Evolutionary conservation across 768 basidiomycete species (phyloP), one percentile per base, ranked within the genome.

Genomic region (Boletus sp.): DNA sequence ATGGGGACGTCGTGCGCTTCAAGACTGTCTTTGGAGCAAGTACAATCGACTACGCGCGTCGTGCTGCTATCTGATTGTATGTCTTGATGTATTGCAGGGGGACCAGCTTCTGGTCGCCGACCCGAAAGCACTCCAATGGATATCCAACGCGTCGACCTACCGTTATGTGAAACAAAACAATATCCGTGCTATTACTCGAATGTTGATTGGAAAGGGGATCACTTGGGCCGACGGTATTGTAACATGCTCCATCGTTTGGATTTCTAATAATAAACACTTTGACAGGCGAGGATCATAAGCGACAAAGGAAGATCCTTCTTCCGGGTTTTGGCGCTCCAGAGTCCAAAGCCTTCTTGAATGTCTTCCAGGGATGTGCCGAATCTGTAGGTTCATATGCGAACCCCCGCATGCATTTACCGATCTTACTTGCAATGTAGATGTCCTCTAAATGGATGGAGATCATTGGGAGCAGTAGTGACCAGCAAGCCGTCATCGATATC

Each of bases 241-340:
- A 39, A 14, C 6, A 8, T 18, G 3, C 7, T 40, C 0, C 5
- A 24, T 47, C 29, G 8, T 2, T 20, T 75, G 74, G 17, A 33
- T 39, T 40, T 11, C 11, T 5, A 15, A 44, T 32, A 42, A 44
- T 28, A 29, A 53, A 14, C 24, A 4, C 35, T 42, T 54, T 41
- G 10, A 44, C 47, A 71, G 71, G 77, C 4, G 71, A 76, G 17
- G 77, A 70, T 41, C 84, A 85, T 58, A 81, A 72, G 63, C 76
- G 84, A 47, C 83, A 84, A 52, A 70, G 81, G 55, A 83, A 75
- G 60, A 75, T 82, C 24, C 78, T 84, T 75, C 73, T 81, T 50
- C 83, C 82, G 3, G 83, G 80, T 4, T 84, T 85, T 55, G 81
- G 83, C 51, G 75, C 67, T 9, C 76, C 77, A 1, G 80, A 83